phyloP scores from a whole-genome alignment of 2,329 filamentous ascomycete species.

The Venturia oleaginea region DNA sequence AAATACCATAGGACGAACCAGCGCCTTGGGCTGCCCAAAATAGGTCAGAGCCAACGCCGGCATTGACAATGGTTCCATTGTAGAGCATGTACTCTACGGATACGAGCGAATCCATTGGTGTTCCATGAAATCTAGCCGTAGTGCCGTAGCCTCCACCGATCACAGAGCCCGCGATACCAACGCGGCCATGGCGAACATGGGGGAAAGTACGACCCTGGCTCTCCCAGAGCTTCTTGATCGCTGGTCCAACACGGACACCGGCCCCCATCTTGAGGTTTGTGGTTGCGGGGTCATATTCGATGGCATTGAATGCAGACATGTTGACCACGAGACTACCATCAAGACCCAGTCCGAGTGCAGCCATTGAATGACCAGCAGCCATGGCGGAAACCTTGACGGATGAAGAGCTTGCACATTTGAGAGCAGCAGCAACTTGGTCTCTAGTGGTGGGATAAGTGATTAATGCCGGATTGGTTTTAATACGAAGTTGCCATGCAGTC shows the following conservation, averaged over 20 bases:
- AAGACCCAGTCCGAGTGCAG: constrained; percentile 40
- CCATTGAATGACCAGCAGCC: constrained; percentile 57
- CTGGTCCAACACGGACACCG: constrained; percentile 39
- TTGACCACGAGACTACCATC: constrained; percentile 41
- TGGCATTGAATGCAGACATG: constrained; percentile 36
- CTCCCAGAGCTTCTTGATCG: constrained; percentile 26
- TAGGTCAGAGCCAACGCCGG: constrained; percentile 40
- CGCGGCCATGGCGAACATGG: constrained; percentile 18
- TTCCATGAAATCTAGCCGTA: constrained; percentile 50
- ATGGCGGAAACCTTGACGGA: constrained; percentile 43
- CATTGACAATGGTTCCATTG: constrained; percentile 38
- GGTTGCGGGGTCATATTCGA: constrained; percentile 33
- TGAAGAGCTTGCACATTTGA: background rate
- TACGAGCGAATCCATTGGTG: constrained; percentile 45
- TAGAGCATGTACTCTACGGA: constrained; percentile 49
- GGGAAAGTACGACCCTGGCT: background rate
- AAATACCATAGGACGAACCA: constrained; percentile 47
- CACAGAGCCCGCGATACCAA: constrained; percentile 48
- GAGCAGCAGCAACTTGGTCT: background rate
- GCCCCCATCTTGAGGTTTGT: constrained; percentile 37
- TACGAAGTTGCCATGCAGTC: background rate
- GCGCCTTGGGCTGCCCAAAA: constrained; percentile 51
- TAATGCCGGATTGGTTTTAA: background rate
- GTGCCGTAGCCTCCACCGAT: constrained; percentile 47
- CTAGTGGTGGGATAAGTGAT: background rate